Evolutionary conservation across 352 stramenopile genomes (phyloP), one percentile per base, ranked within the genome.

Genomic region (Phytophthora tentaculata): DNA sequence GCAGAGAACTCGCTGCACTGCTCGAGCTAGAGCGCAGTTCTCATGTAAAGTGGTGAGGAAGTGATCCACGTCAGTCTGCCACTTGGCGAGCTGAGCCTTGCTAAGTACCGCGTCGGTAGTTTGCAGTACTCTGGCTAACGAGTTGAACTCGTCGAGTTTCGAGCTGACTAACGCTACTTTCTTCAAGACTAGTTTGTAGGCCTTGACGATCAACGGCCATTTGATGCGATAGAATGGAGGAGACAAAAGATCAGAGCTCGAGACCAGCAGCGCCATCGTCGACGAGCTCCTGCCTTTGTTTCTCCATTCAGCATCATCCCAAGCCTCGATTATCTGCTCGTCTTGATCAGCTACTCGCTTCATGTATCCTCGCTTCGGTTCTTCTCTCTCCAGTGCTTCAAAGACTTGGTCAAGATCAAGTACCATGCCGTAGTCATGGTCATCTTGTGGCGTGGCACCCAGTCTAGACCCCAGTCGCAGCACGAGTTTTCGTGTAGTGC

Each of bases 71-170:
- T 90, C 74, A 0, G 50, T 19, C 2, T 76, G 60, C 83, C 83
- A 93, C 52, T 77, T 80, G 16, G 73, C 55, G n/a, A 90, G 77
- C 64, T 93, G 79, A 6, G 67, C 45, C 28, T 77, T 84, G 70
- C 79, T 79, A 53, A 89, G 49, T 2, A 83, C 62, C 1, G 69
- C 78, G 10, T 86, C 74, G 0, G 70, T 28, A 41, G 61, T 77
- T 70, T 89, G 83, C 23, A 93, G 50, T 13, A 84, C 69, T 0
- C 61, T 69, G 16, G 76, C 83, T 4, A 91, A 59, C 0, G 74
- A 53, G 39, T 93, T 93, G 66, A 76, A 93, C 57, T 79, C 76
- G 19, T 93, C 83, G 28, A 93, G 73, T 61, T 82, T 83, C 19
- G 84, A 80, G 28, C 69, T 65, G n/a, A 86, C 76, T 28, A 86